Conservation (phyloP, 2,329 filamentous ascomycete genomes). For the Colletotrichum spaethianum region DNA sequence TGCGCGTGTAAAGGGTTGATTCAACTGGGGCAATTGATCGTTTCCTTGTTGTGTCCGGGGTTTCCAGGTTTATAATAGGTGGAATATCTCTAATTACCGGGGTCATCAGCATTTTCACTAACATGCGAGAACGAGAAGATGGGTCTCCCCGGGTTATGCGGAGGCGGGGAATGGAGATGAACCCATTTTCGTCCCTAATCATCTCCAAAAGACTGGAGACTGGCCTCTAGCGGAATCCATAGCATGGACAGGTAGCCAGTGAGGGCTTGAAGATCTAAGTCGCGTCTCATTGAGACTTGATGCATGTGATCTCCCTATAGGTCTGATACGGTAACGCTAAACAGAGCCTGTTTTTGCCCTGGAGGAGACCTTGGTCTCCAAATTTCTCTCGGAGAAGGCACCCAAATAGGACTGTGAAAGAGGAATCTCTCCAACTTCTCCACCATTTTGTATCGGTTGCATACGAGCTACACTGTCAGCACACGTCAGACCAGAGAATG, state of each 20-base stretch:
- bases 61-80: neutral
- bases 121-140: neutral
- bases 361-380: neutral
- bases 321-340: neutral
- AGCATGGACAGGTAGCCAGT: neutral
- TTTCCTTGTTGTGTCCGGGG: neutral
- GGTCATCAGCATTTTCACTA: neutral
- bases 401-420: neutral
- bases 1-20: constrained; percentile 3
- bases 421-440: neutral
- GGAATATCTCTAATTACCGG: neutral
- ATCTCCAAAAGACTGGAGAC: neutral
- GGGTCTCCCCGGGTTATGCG: neutral
- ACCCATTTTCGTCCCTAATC: neutral
- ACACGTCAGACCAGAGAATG: neutral
- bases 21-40: neutral
- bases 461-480: neutral
- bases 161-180: neutral
- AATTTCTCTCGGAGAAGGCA: neutral
- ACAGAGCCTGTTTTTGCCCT: neutral
- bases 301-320: neutral
- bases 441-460: neutral
- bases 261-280: neutral
- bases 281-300: neutral
- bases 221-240: neutral